Evolutionary conservation across 495 filamentous ascomycete genomes (phyloP).

Genomic region (Penicillium tannophilum): DNA sequence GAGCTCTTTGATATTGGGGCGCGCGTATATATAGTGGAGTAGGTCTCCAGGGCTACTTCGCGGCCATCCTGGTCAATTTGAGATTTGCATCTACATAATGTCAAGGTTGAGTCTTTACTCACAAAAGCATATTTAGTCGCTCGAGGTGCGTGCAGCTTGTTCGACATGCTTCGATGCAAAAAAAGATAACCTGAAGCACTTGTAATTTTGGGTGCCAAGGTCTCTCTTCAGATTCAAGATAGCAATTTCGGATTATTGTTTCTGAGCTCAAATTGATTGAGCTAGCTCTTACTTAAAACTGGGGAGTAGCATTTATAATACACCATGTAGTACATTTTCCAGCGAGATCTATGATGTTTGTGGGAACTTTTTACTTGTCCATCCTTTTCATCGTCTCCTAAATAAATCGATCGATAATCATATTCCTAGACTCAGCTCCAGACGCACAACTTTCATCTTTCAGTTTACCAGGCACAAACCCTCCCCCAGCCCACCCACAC

Average conservation of each 20-base stretch:
- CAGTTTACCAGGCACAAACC: too few relatives aligned
- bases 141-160: slow-evolving; percentile 8
- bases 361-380: too few relatives aligned
- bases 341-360: not conserved
- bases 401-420: too few relatives aligned
- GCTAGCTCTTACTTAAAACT: too few relatives aligned
- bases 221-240: not conserved
- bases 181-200: too few relatives aligned
- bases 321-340: not conserved
- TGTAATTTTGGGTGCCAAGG: too few relatives aligned
- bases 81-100: slow-evolving; percentile 35
- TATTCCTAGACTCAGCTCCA: too few relatives aligned
- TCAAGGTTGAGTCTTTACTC: slow-evolving; percentile 38
- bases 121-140: not conserved
- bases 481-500: too few relatives aligned
- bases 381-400: too few relatives aligned
- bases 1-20: slow-evolving; percentile 53
- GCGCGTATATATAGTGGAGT: slow-evolving; percentile 61
- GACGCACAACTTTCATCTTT: too few relatives aligned
- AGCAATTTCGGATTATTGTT: not conserved
- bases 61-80: slow-evolving; percentile 55
- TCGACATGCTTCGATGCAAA: slow-evolving; percentile 2
- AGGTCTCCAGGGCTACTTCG: slow-evolving; percentile 69
- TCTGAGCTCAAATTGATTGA: not conserved
- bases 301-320: not conserved